Base-by-base conservation (phyloP, 2,329 filamentous ascomycete species). In the Exophiala mesophila region DNA sequence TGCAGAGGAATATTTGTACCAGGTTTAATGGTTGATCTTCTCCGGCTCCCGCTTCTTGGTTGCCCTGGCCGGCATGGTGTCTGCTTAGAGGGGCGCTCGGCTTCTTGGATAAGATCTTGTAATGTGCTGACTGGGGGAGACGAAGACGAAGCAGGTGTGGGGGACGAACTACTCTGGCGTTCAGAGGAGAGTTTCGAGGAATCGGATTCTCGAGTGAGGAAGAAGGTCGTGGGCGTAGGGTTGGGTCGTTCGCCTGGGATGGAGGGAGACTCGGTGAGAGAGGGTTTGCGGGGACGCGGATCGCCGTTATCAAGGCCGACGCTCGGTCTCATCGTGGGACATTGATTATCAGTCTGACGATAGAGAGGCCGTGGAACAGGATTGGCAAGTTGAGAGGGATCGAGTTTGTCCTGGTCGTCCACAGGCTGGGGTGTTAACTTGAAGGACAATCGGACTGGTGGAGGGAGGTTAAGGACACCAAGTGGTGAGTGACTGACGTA, bases 221-320 rank as follows among this genome's bases (percentile, higher is more conserved):
- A 80, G 67, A 80, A 81, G 38, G 74, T 74, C 37, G 74, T 74
- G 30, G 76, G 75, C 47, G 64, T 64, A 43, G 59, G 55, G 53
- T 36, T 45, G 28, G 34, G 35, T 26, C 47, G 50, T 10, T 50
- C 47, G 33, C 42, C 28, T 7, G 36, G 32, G 24, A 50, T 12
- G n/a, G 55, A 59, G 53, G 60, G 59, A 55, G 60, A 59, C 43
- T 68, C 63, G 41, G 57, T 57, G 30, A 37, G 59, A 44, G 61
- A 59, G 49, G 57, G 47, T 52, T 54, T 53, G 45, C 56, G 53
- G 41, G 51, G 49, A 23, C 53, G 56, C 36, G 54, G 57, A 39
- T 58, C 59, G 36, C 57, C 35, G 37, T 45, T 49, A 16, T 54
- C 46, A 59, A 62, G 36, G 55, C 49, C 53, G 66, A 69, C 53